A percentile compares a stretch with the other conserved stretches of the same genome.
phyloP scores from a whole-genome alignment of 164 flowering plant genomes.

The Vitis rupestris region DNA sequence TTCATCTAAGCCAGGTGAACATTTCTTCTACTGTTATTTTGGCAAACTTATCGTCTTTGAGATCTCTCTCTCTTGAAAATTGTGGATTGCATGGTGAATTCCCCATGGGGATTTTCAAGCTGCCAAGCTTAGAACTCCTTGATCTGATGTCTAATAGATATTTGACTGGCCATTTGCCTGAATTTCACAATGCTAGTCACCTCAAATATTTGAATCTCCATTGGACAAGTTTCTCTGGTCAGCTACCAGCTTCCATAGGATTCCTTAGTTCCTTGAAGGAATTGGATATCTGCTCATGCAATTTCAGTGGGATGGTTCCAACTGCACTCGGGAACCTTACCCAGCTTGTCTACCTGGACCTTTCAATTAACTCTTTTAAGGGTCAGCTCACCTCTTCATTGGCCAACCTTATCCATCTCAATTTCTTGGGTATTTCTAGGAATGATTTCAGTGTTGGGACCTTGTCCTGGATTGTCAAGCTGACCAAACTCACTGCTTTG shows the following conservation, averaged over 20 bases:
- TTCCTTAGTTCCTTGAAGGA: conserved; percentile 12
- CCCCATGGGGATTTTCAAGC: conserved; percentile 10
- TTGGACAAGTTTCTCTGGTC: conserved; percentile 10
- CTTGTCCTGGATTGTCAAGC: neutral
- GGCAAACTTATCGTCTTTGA: conserved; percentile 15
- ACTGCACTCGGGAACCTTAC: no score
- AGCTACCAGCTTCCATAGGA: conserved; percentile 24
- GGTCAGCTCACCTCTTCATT: neutral
- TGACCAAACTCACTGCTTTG: neutral
- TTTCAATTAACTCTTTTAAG: neutral
- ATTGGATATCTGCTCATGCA: no score
- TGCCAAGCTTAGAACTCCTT: conserved; percentile 16
- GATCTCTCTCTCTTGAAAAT: neutral
- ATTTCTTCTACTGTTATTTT: conserved; percentile 3
- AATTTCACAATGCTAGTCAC: conserved; percentile 7
- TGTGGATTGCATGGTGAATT: conserved; percentile 24
- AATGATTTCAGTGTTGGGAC: no score
- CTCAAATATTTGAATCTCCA: neutral
- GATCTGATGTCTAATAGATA: neutral
- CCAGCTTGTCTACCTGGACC: neutral
- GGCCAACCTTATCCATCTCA: no score
- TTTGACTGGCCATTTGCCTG: conserved; percentile 19
- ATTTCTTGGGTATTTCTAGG: no score
- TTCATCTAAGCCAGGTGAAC: conserved; percentile 12
- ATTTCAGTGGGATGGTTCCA: no score